Evolutionary conservation across 192 early-diverging fungal genomes (phyloP).

Genomic region (Obelidium mucronatum): DNA sequence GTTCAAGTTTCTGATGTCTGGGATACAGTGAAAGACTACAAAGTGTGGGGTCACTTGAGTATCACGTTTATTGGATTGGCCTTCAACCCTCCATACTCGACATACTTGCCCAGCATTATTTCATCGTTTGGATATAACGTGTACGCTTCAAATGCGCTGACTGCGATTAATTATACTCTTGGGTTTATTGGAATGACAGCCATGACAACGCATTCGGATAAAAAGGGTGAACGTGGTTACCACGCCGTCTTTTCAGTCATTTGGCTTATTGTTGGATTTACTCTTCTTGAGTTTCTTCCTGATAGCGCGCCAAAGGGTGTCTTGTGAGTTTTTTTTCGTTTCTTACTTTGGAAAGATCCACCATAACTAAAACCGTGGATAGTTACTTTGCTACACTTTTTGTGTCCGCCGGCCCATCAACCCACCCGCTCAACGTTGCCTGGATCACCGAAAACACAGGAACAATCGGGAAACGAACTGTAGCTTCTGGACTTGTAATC

Average conservation of each 20-base stretch:
- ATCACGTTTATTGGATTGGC: constrained; percentile 28
- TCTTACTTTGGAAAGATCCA: neutral
- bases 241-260: constrained; percentile 24
- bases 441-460: constrained; percentile 47
- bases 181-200: constrained; percentile 27
- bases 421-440: constrained; percentile 39
- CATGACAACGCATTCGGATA: constrained; percentile 27
- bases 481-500: constrained; percentile 37
- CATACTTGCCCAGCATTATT: constrained; percentile 44
- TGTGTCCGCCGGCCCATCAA: constrained; percentile 19
- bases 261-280: constrained; percentile 39
- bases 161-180: constrained; percentile 34
- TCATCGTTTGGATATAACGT: constrained; percentile 42
- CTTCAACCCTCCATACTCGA: constrained; percentile 16
- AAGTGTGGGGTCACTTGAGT: constrained; percentile 40
- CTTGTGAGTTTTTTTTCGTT: neutral
- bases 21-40: constrained; percentile 35
- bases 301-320: constrained; percentile 20
- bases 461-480: constrained; percentile 43
- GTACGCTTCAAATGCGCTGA: constrained; percentile 42
- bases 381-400: constrained; percentile 25
- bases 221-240: constrained; percentile 23
- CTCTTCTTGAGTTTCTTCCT: constrained; percentile 31
- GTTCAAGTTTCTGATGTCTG: constrained; percentile 32
- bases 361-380: too few species aligned